phyloP scores from a whole-genome alignment of 2,329 filamentous ascomycete species.

The Botryosphaeria dothidea region DNA sequence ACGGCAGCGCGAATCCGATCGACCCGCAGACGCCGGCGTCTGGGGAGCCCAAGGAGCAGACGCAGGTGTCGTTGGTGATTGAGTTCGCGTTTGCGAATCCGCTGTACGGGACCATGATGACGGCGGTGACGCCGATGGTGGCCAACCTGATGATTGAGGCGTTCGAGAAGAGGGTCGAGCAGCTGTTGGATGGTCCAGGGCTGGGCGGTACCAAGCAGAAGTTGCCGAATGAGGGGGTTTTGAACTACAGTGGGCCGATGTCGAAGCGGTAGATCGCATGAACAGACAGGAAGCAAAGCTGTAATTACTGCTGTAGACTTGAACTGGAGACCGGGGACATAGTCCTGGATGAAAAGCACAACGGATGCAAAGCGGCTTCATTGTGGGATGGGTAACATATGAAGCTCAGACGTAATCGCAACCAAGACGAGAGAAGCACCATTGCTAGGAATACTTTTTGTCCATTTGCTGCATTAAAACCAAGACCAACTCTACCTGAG shows the following conservation, averaged over 20 bases:
- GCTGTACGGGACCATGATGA: constrained; percentile 80
- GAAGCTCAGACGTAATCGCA: background rate
- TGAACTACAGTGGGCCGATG: constrained; percentile 2
- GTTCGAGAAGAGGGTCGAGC: constrained; percentile 78
- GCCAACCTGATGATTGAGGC: constrained; percentile 88
- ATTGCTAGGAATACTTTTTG: background rate
- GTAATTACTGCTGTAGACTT: background rate
- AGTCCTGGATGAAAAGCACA: background rate
- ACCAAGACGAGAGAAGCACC: background rate
- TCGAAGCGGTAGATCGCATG: background rate
- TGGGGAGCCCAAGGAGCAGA: constrained; percentile 48
- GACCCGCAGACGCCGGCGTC: constrained; percentile 24
- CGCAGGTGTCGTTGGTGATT: constrained; percentile 74
- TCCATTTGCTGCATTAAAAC: constrained; percentile 6
- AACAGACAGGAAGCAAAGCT: background rate
- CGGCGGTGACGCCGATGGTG: constrained; percentile 79
- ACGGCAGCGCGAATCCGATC: constrained; percentile 32
- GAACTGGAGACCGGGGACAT: background rate
- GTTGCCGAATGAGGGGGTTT: background rate
- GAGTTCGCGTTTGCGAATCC: constrained; percentile 86
- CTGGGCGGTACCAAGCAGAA: background rate
- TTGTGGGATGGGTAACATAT: background rate
- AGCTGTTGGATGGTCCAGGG: constrained; percentile 43
- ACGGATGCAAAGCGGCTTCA: background rate
- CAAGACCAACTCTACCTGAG: constrained; percentile 15